These are phyloP conservation scores for Trichomonas vaginalis DNA, from an alignment of 208 protist genomes.

Conservation along the genomic window DNA sequence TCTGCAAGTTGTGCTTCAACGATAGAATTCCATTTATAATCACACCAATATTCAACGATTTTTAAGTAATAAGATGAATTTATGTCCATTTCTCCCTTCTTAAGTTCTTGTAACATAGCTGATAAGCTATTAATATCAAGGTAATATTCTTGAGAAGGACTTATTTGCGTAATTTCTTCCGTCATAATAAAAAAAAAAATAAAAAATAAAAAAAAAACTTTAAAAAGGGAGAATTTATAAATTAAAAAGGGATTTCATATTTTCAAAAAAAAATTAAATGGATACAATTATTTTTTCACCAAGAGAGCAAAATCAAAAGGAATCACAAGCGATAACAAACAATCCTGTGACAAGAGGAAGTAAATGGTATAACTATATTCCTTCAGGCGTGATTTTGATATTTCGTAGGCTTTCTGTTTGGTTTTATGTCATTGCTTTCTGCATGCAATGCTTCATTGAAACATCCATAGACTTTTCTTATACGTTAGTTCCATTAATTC, in stretches of 20 bases:
- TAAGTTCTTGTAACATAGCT: neutral
- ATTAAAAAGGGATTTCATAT: no score
- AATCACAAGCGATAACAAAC: neutral
- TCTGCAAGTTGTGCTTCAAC: neutral
- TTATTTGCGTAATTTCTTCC: neutral
- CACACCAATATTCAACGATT: neutral
- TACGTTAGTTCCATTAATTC: neutral
- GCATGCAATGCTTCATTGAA: neutral
- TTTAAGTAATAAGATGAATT: neutral
- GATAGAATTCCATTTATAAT: neutral
- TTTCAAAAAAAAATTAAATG: no score
- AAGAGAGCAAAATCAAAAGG: neutral
- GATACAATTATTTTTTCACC: neutral
- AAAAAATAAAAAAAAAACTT: no score
- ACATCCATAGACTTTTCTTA: neutral
- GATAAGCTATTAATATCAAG: neutral
- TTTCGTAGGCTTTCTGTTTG: neutral
- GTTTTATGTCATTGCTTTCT: neutral
- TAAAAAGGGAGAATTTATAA: no score
- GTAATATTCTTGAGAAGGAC: neutral
- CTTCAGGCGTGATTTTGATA: neutral
- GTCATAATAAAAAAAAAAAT: neutral
- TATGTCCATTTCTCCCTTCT: neutral
- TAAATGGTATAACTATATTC: neutral
- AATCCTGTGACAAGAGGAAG: neutral